Base-by-base conservation (phyloP, 208 protist genomes). In the Wallacemonas rigidus region DNA sequence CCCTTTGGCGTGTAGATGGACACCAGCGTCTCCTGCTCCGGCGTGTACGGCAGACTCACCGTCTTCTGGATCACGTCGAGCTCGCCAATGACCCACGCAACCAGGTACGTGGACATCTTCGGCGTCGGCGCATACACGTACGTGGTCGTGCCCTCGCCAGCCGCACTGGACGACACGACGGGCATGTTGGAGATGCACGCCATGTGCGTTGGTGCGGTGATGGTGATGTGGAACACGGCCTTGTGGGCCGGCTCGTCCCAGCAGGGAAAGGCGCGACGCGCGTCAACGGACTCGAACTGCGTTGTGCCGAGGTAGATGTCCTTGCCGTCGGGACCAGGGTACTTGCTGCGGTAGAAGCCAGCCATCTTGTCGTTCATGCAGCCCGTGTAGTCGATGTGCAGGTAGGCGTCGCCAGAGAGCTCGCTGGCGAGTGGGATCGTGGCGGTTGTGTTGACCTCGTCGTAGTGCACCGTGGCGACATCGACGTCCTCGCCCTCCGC, bases 181-280 rank as follows among this genome's bases (percentile, higher is more conserved):
- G 83, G 81, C 80, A 91, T 98, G 87, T 99, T 99, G 45, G 92
- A 95, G 45, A 98, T 75, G 7, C 89, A 89, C 67, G 79, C 72
- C 57, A 91, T 58, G 63, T 94, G 50, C 12, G 74, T 72, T 4
- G 88, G 85, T 6, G 95, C 88, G 9, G 82, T 90, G 11, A 99
- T 71, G 67, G 86, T 89, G 35, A 99, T 70, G 63, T 88, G 81
- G 78, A 99, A 99, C 3, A 91, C 91, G 1, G 97, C 93, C 77
- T 99, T 99, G 38, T 94, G 53, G 6, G 89, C 83, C 2, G 98
- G 97, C 82, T 99, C 97, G 70, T 99, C 98, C 89, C 92, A 98
- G 76, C 97, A 99, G 8, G 97, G 97, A 72, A 99, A 94, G 26
- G 92, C 92, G 48, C 92, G 78, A 56, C 97, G 86, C 2, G 94